phyloP scores from a whole-genome alignment of 225 moss, liverwort and hornwort genomes.

The Rhytidiadelphus loreus region DNA sequence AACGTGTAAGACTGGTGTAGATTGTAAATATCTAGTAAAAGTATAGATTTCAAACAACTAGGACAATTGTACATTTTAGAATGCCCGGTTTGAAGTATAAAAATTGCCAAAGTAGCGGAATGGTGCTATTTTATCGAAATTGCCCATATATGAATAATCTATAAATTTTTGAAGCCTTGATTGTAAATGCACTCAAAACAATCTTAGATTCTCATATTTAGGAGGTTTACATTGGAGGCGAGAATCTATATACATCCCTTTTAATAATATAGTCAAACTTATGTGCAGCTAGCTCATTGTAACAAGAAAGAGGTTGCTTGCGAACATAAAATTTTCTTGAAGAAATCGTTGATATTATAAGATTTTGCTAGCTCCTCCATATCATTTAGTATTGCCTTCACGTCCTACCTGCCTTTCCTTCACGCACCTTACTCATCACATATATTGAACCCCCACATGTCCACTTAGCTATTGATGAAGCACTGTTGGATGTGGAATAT shows the following conservation, averaged over 20 bases:
- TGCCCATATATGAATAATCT: background rate
- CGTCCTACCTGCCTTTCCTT: background rate
- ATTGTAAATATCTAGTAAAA: no score
- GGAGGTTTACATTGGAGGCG: fast-evolving
- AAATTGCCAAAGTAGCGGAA: no score
- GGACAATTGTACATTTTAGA: no score
- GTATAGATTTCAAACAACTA: no score
- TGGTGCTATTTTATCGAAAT: no score
- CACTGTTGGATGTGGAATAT: no score
- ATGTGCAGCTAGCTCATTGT: fast-evolving
- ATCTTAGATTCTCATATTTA: background rate
- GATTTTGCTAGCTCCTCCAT: background rate
- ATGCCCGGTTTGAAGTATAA: no score
- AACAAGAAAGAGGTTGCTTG: background rate
- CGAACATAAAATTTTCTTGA: fast-evolving
- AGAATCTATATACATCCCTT: background rate
- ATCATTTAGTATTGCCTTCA: background rate
- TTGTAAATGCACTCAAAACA: background rate
- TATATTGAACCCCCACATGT: fast-evolving
- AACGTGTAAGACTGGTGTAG: no score
- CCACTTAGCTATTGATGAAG: background rate
- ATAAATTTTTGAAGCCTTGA: background rate
- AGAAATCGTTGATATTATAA: background rate
- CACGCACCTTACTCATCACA: background rate
- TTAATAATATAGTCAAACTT: background rate